Evolutionary conservation across 768 basidiomycete genomes (phyloP), one percentile per base, ranked within the genome.

Genomic region (Leccinum longicurvipes): DNA sequence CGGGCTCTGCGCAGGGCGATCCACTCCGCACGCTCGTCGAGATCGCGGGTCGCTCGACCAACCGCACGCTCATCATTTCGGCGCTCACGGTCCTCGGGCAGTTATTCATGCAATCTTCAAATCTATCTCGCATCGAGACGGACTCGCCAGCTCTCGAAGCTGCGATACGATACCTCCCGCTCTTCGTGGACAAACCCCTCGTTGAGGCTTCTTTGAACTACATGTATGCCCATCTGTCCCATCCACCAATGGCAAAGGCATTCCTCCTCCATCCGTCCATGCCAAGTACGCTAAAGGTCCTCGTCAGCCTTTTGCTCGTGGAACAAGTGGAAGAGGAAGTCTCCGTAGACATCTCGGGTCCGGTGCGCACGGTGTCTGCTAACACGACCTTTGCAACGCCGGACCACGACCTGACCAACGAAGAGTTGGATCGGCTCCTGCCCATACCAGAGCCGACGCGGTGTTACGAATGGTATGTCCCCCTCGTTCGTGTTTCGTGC

Each of bases 391-490:
- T 78, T 32, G 65, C 68, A 10, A 77, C 78, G 1, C 78, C 78
- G 36, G 78, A 82, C 60, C 87, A 87, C 62, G 86, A 89, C 60
- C 74, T 93, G 24, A 84, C 84, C 3, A 74, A 79, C 59, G 88
- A 88, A 60, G 91, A 92, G 60, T 69, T 89, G 52, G 82, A 87
- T 4, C 67, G 59, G 8, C 68, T 93, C 27, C 58, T 89, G 17
- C 67, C 75, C 10, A 76, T 82, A 62, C 74, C 79, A 36, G 91
- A 94, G 63, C 92, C 91, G 12, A 80, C 88, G 57, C 79, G 92
- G 11, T 93, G 89, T 67, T 89, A 84, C 63, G 87, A 91, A 64
- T 94, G 91, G 91, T 90, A 65, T 48, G 78, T 64, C 45, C 7
- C 3, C 31, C 21, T 52, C 27, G 29, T 51, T 42, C 23, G 34